Evolutionary conservation across 2,329 filamentous ascomycete species (phyloP).

Genomic region (Claviceps sp.): DNA sequence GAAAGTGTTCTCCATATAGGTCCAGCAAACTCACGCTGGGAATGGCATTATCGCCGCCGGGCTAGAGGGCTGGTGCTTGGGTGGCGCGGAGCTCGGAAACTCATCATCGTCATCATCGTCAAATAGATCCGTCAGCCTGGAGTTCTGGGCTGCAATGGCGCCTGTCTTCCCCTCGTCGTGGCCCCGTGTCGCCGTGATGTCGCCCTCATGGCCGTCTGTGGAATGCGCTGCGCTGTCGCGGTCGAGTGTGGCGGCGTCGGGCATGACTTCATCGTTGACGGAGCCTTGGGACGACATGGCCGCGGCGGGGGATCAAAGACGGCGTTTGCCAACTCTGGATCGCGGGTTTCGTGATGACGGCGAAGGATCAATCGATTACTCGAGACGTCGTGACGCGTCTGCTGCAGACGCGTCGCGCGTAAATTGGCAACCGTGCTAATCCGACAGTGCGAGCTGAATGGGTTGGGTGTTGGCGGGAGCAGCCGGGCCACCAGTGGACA

Average conservation of each 20-base stretch:
- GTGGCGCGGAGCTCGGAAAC: slow-evolving; percentile 37
- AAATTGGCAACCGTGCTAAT: too few relatives aligned
- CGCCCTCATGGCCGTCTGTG: slow-evolving; percentile 22
- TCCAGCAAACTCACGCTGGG: slow-evolving; percentile 24
- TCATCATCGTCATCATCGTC: slow-evolving; percentile 46
- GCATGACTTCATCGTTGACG: slow-evolving; percentile 22
- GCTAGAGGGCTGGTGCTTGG: slow-evolving; percentile 24
- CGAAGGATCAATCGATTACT: too few relatives aligned
- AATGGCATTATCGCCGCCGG: slow-evolving; percentile 30
- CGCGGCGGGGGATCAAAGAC: slow-evolving; percentile 30
- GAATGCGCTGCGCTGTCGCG: slow-evolving; percentile 10
- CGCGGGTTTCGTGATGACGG: too few relatives aligned
- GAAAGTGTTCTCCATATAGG: neutral
- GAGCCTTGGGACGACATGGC: slow-evolving; percentile 15
- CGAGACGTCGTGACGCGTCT: too few relatives aligned
- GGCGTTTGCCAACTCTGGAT: too few relatives aligned
- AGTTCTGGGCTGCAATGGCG: slow-evolving; percentile 25
- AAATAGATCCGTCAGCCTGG: slow-evolving; percentile 47
- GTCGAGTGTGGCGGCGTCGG: slow-evolving; percentile 14
- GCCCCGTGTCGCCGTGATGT: slow-evolving; percentile 20
- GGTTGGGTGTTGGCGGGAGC: slow-evolving; percentile 15
- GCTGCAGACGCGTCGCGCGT: too few relatives aligned
- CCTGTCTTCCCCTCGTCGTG: slow-evolving; percentile 18
- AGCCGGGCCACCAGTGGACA: neutral
- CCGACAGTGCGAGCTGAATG: too few relatives aligned